Evolutionary conservation across 2,329 filamentous ascomycete species (phyloP), one percentile per base, ranked within the genome.

Genomic region (Neofusicoccum ribis): DNA sequence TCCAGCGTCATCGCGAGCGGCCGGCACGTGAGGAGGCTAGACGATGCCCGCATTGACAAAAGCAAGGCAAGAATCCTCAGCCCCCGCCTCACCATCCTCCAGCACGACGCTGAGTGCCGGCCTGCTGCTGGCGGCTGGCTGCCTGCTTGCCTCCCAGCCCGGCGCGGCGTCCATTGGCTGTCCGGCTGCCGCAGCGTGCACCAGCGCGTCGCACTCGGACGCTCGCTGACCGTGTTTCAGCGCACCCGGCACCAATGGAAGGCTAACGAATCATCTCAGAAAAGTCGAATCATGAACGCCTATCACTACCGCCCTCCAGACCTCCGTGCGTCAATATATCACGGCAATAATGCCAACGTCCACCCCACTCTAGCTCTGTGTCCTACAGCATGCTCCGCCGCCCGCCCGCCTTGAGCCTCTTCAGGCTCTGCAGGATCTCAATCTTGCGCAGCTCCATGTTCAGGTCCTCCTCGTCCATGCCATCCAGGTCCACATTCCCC

Each of bases 341-440:
- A 49, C 27, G 27, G 14, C 46, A 11, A 27, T 20, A 36, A 15
- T 11, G 23, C 50, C 2, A 20, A 5, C 34, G 7, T 17, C 31
- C 50, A 20, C 37, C 31, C 50, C 15, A n/a, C 31, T 52, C 15
- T 9, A 20, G 14, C 9, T 17, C 3, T 47, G 44, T 47, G 44
- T 34, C 43, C 56, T 60, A 60, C 43, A 60, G 23, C 7, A 31
- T 27, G 43, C 41, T 47, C n/a, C 43, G 31, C 6, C 60, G 60
- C 20, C 36, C 27, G 27, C 27, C 36, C 12, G 15, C n/a, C 34
- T 36, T 31, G 17, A 63, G 41, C 17, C 36, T 12, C 60, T 63
- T 63, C 31, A 63, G 46, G 46, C 46, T 50, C 46, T 63, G 60
- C 14, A 63, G 60, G 12, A 63, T 63, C 46, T 63, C 60, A 50